phyloP scores from a whole-genome alignment of 441 rosid species.

The Adansonia gregorii region DNA sequence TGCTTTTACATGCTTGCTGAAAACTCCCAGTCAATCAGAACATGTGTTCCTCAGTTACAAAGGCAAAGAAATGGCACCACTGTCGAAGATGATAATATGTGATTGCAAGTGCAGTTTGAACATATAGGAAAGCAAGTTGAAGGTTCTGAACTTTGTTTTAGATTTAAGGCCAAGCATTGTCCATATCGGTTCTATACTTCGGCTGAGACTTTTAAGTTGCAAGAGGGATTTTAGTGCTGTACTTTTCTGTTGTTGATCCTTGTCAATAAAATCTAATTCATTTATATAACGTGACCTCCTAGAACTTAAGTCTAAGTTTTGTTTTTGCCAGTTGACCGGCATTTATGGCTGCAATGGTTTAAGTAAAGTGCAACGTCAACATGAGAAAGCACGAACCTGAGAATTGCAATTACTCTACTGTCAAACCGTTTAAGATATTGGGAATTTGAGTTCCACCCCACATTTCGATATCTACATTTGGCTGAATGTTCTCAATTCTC shows the following conservation, averaged over 20 bases:
- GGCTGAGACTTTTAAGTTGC: neutral
- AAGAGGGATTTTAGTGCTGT: neutral
- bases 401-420: neutral
- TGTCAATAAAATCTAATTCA: neutral
- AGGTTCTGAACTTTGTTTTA: conserved; percentile 4
- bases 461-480: neutral
- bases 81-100: conserved; percentile 38
- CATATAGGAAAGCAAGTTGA: conserved; percentile 13
- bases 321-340: neutral
- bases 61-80: conserved; percentile 41
- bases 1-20: conserved; percentile 66
- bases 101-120: neutral
- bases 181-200: neutral
- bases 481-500: neutral
- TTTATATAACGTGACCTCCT: neutral
- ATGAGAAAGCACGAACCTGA: neutral
- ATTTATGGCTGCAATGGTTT: neutral
- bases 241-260: neutral
- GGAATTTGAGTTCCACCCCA: neutral
- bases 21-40: conserved; percentile 51
- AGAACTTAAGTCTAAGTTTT: neutral
- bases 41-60: conserved; percentile 34
- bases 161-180: conserved; percentile 14
- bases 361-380: neutral
- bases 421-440: neutral